phyloP scores from a whole-genome alignment of 2,329 filamentous ascomycete species.

The Dactylellina drechsleri region DNA sequence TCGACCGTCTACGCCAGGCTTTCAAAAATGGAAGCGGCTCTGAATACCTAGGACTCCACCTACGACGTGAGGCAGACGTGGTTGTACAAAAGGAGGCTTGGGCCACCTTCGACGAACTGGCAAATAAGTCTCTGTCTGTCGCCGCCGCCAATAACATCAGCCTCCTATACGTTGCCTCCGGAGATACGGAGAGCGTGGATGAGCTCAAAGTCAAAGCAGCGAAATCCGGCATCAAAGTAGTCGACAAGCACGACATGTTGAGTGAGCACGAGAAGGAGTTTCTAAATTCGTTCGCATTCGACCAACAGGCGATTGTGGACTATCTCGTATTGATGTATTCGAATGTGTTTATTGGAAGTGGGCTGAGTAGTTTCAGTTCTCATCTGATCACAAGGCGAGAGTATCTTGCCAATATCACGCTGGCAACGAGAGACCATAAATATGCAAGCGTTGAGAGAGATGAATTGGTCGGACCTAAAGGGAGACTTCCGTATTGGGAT shows the following conservation, averaged over 20 bases:
- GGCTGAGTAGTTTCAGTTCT: conserved; percentile 36
- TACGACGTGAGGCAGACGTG: conserved; percentile 65
- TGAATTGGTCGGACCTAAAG: conserved; percentile 15
- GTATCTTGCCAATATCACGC: conserved; percentile 11
- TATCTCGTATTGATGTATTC: conserved; percentile 62
- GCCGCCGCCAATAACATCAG: background rate
- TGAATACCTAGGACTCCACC: conserved; percentile 63
- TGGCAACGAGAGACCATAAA: background rate
- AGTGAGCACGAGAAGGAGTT: conserved; percentile 59
- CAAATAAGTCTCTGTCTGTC: background rate
- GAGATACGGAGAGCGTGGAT: background rate
- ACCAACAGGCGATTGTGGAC: conserved; percentile 65
- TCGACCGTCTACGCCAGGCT: conserved; percentile 61
- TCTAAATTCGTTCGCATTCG: conserved; percentile 63
- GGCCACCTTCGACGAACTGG: background rate
- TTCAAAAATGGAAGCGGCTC: background rate
- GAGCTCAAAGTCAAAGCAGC: conserved; percentile 60
- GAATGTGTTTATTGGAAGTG: conserved; percentile 62
- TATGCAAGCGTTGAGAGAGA: background rate
- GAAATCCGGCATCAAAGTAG: conserved; percentile 61
- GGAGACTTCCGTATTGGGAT: conserved; percentile 33
- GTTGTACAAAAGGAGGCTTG: background rate
- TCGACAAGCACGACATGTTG: conserved; percentile 63
- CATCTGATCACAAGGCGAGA: conserved; percentile 24
- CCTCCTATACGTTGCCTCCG: background rate